phyloP scores from a whole-genome alignment of 805 yeast species.

The Wickerhamiella alocasiicola region DNA sequence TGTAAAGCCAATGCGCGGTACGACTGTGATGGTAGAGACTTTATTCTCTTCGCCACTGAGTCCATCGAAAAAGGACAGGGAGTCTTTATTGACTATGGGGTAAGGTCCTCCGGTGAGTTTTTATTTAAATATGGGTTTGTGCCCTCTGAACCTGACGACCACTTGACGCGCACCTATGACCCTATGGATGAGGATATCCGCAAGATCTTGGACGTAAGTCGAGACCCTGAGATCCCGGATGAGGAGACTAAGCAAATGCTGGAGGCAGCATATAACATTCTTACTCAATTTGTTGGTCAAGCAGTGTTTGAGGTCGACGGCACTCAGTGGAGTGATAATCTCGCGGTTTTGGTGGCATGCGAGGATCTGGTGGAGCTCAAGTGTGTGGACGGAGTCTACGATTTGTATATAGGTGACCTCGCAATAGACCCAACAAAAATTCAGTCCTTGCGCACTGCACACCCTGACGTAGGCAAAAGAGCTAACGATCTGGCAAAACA shows the following conservation, averaged over 20 bases:
- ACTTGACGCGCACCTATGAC: conserved; percentile 16
- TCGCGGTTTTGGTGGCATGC: conserved; percentile 20
- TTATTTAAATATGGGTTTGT: conserved; percentile 32
- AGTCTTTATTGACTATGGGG: conserved; percentile 29
- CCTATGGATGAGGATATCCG: conserved; percentile 16
- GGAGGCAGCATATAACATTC: conserved; percentile 19
- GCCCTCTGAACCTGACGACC: conserved; percentile 19
- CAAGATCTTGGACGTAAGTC: conserved; percentile 17
- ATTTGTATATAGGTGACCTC: conserved; percentile 17
- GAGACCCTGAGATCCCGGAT: conserved; percentile 12
- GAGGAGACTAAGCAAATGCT: conserved; percentile 14
- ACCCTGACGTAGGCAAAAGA: conserved; percentile 8
- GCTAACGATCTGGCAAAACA: conserved; percentile 5
- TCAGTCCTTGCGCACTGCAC: conserved; percentile 4
- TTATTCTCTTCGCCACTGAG: conserved; percentile 2
- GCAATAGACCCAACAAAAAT: conserved; percentile 18
- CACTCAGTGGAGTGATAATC: conserved; percentile 19
- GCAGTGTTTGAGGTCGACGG: conserved; percentile 12
- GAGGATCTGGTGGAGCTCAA: conserved; percentile 18
- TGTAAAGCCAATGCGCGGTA: conserved; percentile 26
- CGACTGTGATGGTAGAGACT: conserved; percentile 23
- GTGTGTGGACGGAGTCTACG: conserved; percentile 15
- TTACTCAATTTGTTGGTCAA: conserved; percentile 20
- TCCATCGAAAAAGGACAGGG: conserved; percentile 19
- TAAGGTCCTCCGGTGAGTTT: conserved; percentile 27